phyloP scores from a whole-genome alignment of 139 green algal species.

The Asterochloris erici region DNA sequence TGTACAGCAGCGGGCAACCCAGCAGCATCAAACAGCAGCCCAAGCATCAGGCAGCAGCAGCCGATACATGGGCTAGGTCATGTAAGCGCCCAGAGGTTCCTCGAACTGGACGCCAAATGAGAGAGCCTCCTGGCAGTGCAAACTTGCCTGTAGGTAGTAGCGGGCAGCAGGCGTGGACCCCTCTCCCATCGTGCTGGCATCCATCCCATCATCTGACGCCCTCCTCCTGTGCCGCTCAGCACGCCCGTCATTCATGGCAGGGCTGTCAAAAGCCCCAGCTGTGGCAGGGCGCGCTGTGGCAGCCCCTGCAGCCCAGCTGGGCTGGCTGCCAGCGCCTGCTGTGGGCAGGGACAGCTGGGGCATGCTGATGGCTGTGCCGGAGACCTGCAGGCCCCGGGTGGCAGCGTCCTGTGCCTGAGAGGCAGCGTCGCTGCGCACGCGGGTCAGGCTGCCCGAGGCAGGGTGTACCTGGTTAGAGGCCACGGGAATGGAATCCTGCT shows the following conservation, averaged over 20 bases:
- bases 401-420: not conserved
- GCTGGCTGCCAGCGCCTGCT: not conserved
- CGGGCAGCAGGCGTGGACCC: not conserved
- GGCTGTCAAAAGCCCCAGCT: not conserved
- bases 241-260: not conserved
- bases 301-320: not conserved
- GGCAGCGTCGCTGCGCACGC: not conserved
- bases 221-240: not conserved
- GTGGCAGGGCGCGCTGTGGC: not conserved
- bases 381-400: not conserved
- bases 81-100: not conserved
- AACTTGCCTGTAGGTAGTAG: not conserved
- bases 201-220: not conserved
- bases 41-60: not conserved
- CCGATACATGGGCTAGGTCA: not conserved
- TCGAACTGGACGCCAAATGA: not conserved
- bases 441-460: not conserved
- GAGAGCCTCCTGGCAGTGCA: not conserved
- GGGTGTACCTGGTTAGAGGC: too few species aligned
- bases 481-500: not conserved
- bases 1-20: not conserved
- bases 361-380: too few species aligned
- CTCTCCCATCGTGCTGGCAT: not conserved
- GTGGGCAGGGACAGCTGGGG: too few species aligned
- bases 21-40: not conserved